phyloP scores from a whole-genome alignment of 169 alveolate genomes.

The Plasmodium adleri region DNA sequence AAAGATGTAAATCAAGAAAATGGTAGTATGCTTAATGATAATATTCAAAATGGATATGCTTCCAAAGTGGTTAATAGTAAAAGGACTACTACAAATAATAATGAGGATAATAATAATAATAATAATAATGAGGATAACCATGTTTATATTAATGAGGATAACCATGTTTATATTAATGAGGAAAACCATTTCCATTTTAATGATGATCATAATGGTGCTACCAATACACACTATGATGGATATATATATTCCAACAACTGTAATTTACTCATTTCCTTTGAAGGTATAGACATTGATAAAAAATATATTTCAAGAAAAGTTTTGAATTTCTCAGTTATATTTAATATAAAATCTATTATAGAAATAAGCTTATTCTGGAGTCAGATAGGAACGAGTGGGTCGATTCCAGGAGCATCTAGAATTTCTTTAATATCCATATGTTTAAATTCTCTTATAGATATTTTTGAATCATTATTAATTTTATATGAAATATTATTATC shows the following conservation, averaged over 20 bases:
- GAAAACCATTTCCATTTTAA: no score
- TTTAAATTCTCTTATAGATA: conserved; percentile 80
- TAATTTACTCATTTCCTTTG: conserved; percentile 26
- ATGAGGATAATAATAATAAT: no score
- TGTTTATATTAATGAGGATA: no score
- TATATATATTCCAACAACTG: conserved; percentile 68
- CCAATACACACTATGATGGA: conserved; percentile 22
- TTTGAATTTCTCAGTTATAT: conserved; percentile 50
- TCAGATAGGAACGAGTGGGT: conserved; percentile 68
- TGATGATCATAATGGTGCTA: not conserved
- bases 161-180: no score
- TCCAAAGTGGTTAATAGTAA: no score
- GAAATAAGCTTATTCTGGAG: conserved; percentile 76
- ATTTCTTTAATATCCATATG: conserved; percentile 78
- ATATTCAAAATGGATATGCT: no score
- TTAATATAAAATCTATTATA: conserved; percentile 74
- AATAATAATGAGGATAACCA: no score
- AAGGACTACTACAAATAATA: no score
- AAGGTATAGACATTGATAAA: conserved; percentile 73
- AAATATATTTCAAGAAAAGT: conserved; percentile 28
- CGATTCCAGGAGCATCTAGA: conserved; percentile 52
- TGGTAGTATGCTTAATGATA: no score
- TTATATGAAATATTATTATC: conserved; percentile 78
- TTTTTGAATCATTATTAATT: conserved; percentile 80
- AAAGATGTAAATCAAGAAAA: no score